These are phyloP conservation scores for Leccinum pseudoinsigne DNA, from an alignment of 1,284 basidiomycete species.

Conservation along the genomic window DNA sequence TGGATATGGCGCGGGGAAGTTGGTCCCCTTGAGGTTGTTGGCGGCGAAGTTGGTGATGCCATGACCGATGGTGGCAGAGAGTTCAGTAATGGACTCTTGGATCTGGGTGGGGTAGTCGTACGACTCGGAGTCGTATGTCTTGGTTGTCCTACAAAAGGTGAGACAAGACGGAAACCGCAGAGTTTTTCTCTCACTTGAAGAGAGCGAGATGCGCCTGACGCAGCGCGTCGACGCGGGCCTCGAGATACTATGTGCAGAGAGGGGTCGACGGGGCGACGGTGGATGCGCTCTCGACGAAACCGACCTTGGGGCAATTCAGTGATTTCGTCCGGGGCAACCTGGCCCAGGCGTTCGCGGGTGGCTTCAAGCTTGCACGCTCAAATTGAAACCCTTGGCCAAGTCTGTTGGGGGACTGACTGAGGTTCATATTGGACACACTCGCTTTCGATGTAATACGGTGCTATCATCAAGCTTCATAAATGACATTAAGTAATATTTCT, in stretches of 20 bases:
- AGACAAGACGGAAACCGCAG: no score
- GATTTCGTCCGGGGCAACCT: conserved; percentile 89
- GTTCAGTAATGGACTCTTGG: conserved; percentile 72
- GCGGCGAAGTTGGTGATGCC: conserved; percentile 87
- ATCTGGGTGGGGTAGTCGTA: conserved; percentile 89
- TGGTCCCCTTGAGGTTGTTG: conserved; percentile 87
- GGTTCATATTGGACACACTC: conserved; percentile 42
- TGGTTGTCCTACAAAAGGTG: no score
- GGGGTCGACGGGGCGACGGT: no score
- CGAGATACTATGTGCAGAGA: no score
- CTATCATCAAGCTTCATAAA: no score
- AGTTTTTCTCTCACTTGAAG: no score
- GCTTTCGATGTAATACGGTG: no score
- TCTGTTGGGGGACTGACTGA: conserved; percentile 70
- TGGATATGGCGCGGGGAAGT: conserved; percentile 77
- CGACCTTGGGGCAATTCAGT: conserved; percentile 90
- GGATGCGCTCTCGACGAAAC: neutral
- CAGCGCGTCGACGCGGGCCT: no score
- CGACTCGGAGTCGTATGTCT: conserved; percentile 21
- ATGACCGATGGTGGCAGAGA: conserved; percentile 74
- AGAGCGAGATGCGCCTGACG: no score
- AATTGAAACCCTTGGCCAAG: conserved; percentile 81
- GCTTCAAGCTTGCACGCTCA: conserved; percentile 71
- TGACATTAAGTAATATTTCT: no score
- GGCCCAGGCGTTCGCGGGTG: conserved; percentile 87